Base-by-base conservation (phyloP, 352 stramenopile species). In the Hyaloperonospora brassicae region DNA sequence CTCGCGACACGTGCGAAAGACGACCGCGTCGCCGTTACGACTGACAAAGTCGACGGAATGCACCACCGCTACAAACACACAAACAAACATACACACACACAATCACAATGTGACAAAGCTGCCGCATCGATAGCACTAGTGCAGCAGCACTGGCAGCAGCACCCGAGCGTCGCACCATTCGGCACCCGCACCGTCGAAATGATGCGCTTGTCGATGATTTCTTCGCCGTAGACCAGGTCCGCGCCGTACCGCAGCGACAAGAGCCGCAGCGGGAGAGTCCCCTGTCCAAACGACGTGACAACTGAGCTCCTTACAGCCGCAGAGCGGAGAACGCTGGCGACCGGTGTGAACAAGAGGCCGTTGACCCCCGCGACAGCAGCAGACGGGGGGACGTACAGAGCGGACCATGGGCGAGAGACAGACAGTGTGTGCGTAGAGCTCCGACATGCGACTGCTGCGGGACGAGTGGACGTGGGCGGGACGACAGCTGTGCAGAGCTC, bases 171-270 rank as follows among this genome's bases (percentile, higher is more conserved):
- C 51, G 21, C 56, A 72, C 76, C 64, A 51, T 97, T 97, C n/a
- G 80, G 64, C 0, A 93, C 65, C 17, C 91, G 84, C 23, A 83
- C 84, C 9, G 86, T 86, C 4, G 79, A 67, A 11, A 86, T 79
- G 45, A 98, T 89, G 49, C 86, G 87, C 62, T 95, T 89, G 77
- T 98, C 95, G 50, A 98, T 84, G 50, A 98, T 88, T 70, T 98
- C 95, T 74, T 98, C 95, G 25, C 85, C 84, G 62, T 97, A 98
- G 0, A 96, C 85, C 27, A 97, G 66, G 43, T 97, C 80, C 7
- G 92, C 92, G 42, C 93, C 93, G 63, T 98, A 97, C 2, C 79
- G 72, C 47, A 98, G 66, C 47, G 92, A 95, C 17, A 98, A 62
- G 13, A 91, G 74, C 4, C 95, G 85, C 46, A 98, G 67, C 10